Evolutionary conservation across 306 rosid genomes (phyloP), one percentile per base, ranked within the genome.

Genomic region (Pyrus betulifolia): DNA sequence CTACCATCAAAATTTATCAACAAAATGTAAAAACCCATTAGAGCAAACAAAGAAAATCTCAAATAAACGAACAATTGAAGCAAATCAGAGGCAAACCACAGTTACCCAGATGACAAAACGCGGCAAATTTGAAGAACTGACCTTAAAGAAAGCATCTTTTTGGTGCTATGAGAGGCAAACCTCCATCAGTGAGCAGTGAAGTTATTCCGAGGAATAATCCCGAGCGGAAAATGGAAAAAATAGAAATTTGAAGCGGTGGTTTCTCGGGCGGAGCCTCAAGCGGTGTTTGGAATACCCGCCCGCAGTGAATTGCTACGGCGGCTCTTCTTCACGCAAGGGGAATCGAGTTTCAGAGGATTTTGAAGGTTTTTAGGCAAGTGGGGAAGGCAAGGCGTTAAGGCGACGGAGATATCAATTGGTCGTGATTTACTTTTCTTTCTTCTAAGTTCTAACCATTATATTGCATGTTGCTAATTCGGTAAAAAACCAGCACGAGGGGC

Each of bases 61-160:
- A 3, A 54, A 15, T 8, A 78, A 68, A 70, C 5, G 11, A 11
- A 38, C 69, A 49, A 66, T 28, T 8, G 70, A 38, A 40, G 35
- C 33, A 35, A 52, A 80, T 45, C 3, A 68, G 30, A 64, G 62
- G 35, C 21, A 77, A 52, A 54, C 23, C 9, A 72, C 46, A 62
- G 67, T 78, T 40, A 62, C 84, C 83, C 84, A 86, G 30, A 28
- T 52, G 40, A 75, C 14, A 2, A 69, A 78, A 42, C 8, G 14
- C 66, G 68, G 6, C 13, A 45, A 42, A 80, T 52, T 23, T 33
- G 52, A 44, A 77, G 80, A 25, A 78, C 86, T 79, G 63, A 94
- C 98, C 98, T 90, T 66, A 92, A 67, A 73, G 88, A 87, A 71
- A 87, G 74, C 98, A 94, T 93, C 60, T 84, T 82, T 84, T 79